phyloP scores from a whole-genome alignment of 1,284 basidiomycete species.

The Apiotrichum sp. region DNA sequence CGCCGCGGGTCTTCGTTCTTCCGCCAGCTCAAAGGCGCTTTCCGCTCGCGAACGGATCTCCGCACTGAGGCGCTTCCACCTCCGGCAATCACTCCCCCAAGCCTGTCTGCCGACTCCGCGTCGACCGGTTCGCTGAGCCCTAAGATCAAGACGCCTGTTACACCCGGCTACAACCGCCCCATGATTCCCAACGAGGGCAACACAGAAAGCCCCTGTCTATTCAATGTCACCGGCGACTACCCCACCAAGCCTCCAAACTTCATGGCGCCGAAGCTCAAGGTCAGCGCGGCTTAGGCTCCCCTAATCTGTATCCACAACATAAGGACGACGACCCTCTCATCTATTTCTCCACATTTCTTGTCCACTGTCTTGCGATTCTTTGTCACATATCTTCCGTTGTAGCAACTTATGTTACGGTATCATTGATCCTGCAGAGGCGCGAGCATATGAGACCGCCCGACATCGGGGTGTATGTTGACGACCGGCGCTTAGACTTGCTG shows the following conservation, averaged over 20 bases:
- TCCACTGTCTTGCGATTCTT: no score
- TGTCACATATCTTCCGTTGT: no score
- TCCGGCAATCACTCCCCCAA: not conserved
- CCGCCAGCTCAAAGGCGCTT: conserved; percentile 6
- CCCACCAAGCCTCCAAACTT: not conserved
- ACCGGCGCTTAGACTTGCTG: no score
- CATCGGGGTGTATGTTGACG: no score
- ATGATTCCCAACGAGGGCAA: conserved; percentile 16
- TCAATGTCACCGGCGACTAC: conserved; percentile 13
- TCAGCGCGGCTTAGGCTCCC: no score
- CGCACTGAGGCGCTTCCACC: not conserved
- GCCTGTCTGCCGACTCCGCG: not conserved
- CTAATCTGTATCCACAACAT: no score
- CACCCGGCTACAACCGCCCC: conserved; percentile 13
- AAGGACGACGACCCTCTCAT: no score
- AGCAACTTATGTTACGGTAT: no score
- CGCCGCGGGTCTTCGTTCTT: conserved; percentile 3
- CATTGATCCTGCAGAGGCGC: no score
- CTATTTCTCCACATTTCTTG: no score
- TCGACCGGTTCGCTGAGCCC: not conserved
- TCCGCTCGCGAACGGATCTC: conserved; percentile 15
- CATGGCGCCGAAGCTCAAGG: no score
- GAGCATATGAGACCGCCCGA: no score
- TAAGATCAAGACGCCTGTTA: not conserved
- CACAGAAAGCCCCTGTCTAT: conserved; percentile 20